These are phyloP conservation scores for Cunninghamia lanceolata DNA, from an alignment of 75 land plant species.

Conservation along the genomic window DNA sequence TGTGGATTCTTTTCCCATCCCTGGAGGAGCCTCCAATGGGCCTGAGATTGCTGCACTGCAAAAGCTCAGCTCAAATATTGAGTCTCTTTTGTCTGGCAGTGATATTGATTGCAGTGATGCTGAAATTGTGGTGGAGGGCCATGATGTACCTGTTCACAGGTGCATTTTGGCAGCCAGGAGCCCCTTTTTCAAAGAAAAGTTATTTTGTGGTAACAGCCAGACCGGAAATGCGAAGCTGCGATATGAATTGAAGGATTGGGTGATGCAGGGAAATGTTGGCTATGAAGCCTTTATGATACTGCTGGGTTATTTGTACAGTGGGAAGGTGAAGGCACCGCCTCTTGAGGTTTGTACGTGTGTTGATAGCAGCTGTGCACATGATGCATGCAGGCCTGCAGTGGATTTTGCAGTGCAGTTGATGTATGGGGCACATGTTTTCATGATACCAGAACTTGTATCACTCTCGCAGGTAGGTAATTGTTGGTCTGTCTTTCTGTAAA, in stretches of 20 bases:
- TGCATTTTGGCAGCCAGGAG: slow-evolving; percentile 82
- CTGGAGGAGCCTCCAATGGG: slow-evolving; percentile 13
- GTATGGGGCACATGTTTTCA: slow-evolving; percentile 53
- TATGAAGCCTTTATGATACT: slow-evolving; percentile 59
- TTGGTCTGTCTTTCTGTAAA: not conserved
- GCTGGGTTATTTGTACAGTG: slow-evolving; percentile 70
- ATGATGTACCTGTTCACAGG: slow-evolving; percentile 53
- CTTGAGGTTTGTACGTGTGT: slow-evolving; percentile 51
- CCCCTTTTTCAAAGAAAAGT: slow-evolving; percentile 46
- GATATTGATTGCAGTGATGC: slow-evolving; percentile 63
- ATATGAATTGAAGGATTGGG: slow-evolving; percentile 41
- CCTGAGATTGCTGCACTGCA: slow-evolving; percentile 34
- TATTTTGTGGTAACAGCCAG: slow-evolving; percentile 14
- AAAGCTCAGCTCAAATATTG: slow-evolving; percentile 60
- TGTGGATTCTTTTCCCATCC: not conserved
- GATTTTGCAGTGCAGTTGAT: slow-evolving; percentile 66
- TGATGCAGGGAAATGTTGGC: slow-evolving; percentile 47
- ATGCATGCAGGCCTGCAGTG: slow-evolving; percentile 68
- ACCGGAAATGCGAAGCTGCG: slow-evolving; percentile 11
- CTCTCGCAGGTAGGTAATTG: slow-evolving; percentile 36
- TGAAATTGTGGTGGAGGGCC: slow-evolving; percentile 50
- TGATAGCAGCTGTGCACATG: slow-evolving; percentile 52
- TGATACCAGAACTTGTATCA: slow-evolving; percentile 56
- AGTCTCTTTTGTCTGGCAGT: slow-evolving; percentile 36
- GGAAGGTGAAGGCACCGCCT: slow-evolving; percentile 48